Evolutionary conservation across 163 green algal genomes (phyloP).

Genomic region (Botryococcus braunii): DNA sequence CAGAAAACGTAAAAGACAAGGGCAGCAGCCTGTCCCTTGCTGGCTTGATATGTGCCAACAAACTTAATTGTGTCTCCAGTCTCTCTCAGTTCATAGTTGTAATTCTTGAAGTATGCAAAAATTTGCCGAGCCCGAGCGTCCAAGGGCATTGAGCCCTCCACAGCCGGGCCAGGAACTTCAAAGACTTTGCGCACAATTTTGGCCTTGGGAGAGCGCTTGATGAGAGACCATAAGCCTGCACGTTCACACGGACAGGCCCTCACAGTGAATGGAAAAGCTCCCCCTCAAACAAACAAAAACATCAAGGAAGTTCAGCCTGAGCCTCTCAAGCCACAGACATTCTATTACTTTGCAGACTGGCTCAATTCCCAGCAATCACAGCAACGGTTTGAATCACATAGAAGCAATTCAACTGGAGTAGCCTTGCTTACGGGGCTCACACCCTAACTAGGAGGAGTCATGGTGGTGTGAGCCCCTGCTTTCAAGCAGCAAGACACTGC

Average conservation of each 20-base stretch:
- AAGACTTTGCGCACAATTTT: constrained; percentile 73
- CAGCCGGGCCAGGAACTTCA: constrained; percentile 59
- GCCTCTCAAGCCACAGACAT: too few species aligned
- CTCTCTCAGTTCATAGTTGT: constrained; percentile 83
- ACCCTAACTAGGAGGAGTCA: neutral
- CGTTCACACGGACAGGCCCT: too few species aligned
- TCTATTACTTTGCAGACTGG: too few species aligned
- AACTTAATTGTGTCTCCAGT: constrained; percentile 93
- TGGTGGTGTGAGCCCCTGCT: neutral
- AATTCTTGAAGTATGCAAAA: constrained; percentile 74
- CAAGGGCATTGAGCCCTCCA: constrained; percentile 40
- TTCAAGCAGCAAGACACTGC: too few species aligned
- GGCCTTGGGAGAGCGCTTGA: constrained; percentile 89
- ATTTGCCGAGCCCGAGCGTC: constrained; percentile 50
- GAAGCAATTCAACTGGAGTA: too few species aligned
- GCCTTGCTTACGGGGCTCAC: too few species aligned
- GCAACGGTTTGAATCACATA: too few species aligned
- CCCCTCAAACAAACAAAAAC: too few species aligned
- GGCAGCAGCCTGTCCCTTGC: constrained; percentile 75
- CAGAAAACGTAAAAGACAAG: constrained; percentile 88
- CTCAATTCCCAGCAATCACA: too few species aligned
- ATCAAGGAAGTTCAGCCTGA: too few species aligned
- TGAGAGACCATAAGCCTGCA: constrained; percentile 87
- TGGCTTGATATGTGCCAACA: constrained; percentile 72
- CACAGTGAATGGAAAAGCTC: too few species aligned